Base-by-base conservation (phyloP, 306 rosid species). In the Cicer bijugum region DNA sequence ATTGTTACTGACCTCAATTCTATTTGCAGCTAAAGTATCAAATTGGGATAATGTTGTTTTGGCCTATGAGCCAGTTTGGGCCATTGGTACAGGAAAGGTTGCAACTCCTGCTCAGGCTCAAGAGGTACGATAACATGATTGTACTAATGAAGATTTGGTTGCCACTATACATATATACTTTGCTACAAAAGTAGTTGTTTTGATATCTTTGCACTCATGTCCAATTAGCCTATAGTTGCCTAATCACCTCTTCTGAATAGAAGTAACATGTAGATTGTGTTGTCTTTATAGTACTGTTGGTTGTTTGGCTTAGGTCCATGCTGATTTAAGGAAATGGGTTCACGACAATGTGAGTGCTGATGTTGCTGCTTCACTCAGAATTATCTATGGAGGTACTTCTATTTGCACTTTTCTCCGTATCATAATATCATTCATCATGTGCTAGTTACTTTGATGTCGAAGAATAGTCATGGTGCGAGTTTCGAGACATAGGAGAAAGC, bases 51-150 rank as follows among this genome's bases (percentile, higher is more conserved):
- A 91, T 75, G 82, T 91, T 50, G 97, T 91, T 52, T 69, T 91
- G 84, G 97, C 97, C 20, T 91, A 89, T 60, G 97, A 91, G 83
- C 97, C 97, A 11, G 97, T 91, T 70, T 91, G 97, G 97, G 97
- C 97, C 78, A 91, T 91, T 71, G 97, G 97, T 48, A 91, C 97
- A 1, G 97, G 97, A 71, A 91, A 91, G 90, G 94, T 91, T 71
- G 97, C 97, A 56, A 57, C 86, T 80, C 97, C 98, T 86, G 88
- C 87, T 74, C 97, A 90, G 74, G 98, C 97, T 43, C 97, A 90
- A 82, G 93, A 90, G 86, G 98, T 90, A 82, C 50, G 85, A 14
- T 12, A 59, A 44, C 56, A n/a, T 23, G 17, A 7, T 23, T 23
- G 33, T 40, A 39, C 23, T 5, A 9, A 37, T 72, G 67, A 65